Evolutionary conservation across 2,329 filamentous ascomycete genomes (phyloP).

Genomic region (Hypomyces perniciosus): DNA sequence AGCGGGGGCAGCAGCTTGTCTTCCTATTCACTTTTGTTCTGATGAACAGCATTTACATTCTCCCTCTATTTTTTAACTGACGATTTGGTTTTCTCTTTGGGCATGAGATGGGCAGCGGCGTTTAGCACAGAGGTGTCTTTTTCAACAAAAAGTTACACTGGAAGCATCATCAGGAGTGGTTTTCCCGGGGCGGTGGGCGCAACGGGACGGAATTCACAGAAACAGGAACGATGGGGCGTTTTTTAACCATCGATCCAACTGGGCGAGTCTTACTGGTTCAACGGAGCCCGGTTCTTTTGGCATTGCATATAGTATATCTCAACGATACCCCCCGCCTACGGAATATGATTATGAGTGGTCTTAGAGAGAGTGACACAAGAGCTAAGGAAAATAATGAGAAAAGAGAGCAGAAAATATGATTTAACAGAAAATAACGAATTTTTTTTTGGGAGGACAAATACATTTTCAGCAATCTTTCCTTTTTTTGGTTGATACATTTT

Average conservation of each 20-base stretch:
- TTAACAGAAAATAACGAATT: neutral
- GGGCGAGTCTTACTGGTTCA: neutral
- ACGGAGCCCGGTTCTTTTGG: conserved; percentile 15
- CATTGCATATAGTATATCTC: conserved; percentile 33
- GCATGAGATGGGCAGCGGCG: conserved; percentile 5
- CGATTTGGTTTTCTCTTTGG: neutral
- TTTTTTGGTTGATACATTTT: too few species aligned
- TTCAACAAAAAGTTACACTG: conserved; percentile 38
- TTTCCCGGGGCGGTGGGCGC: conserved; percentile 12
- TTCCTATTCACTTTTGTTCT: neutral
- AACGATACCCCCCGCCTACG: conserved; percentile 33
- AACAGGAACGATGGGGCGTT: neutral
- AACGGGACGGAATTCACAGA: conserved; percentile 5
- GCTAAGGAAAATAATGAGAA: neutral
- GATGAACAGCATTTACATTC: neutral
- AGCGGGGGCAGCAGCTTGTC: neutral
- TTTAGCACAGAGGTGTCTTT: conserved; percentile 28
- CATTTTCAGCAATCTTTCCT: too few species aligned
- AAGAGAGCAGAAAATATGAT: neutral
- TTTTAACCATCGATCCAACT: too few species aligned
- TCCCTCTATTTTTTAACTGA: conserved; percentile 14
- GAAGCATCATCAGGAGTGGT: conserved; percentile 12
- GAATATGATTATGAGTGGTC: conserved; percentile 10
- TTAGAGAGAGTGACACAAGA: conserved; percentile 11
- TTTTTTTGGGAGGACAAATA: too few species aligned